Evolutionary conservation across 176 grass and related monocot genomes (phyloP), one percentile per base, ranked within the genome.

Genomic region (Phoenix roebelenii): DNA sequence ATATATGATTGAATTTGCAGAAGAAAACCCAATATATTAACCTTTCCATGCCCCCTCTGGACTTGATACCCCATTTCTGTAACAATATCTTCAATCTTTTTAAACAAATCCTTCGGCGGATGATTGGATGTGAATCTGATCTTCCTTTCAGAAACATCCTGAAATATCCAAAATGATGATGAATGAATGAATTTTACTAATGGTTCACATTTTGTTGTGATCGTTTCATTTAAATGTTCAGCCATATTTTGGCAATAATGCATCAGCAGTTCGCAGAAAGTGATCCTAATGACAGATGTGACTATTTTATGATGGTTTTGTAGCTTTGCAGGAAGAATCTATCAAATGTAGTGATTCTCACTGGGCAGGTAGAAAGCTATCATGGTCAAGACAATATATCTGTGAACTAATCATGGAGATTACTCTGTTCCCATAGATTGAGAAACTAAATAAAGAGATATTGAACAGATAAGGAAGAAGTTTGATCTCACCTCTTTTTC

Each of bases 101-200:
- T 79, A 63, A 81, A 98, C 72, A 98, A 72, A 80, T 81, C 89
- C 30, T 54, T 66, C 20, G 94, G 87, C 51, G 88, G 82, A 74
- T 81, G 55, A n/a, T 81, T 80, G 15, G 88, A 92, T 50, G 82
- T 85, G 79, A 98, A 98, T 88, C 79, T 88, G 59, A 85, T 57
- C 55, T 79, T 98, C 59, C 93, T 63, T 24, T 50, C 6, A 12
- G 29, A 54, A 66, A 16, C 12, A 17, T 15, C 24, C 19, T 54
- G 64, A 52, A 29, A 20, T 16, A 7, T 63, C 18, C 3, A 14
- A 50, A 49, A 35, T 25, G n/a, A 26, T 16, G 5, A 7, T 48
- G 5, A 63, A 64, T 48, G 5, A 63, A 64, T 25, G 7, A 51
- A 48, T 3, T 18, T 17, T 29, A 53, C 24, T 14, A 66, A 26